Evolutionary conservation across 306 rosid species (phyloP), one percentile per base, ranked within the genome.

Genomic region (Astragalus membranaceus): DNA sequence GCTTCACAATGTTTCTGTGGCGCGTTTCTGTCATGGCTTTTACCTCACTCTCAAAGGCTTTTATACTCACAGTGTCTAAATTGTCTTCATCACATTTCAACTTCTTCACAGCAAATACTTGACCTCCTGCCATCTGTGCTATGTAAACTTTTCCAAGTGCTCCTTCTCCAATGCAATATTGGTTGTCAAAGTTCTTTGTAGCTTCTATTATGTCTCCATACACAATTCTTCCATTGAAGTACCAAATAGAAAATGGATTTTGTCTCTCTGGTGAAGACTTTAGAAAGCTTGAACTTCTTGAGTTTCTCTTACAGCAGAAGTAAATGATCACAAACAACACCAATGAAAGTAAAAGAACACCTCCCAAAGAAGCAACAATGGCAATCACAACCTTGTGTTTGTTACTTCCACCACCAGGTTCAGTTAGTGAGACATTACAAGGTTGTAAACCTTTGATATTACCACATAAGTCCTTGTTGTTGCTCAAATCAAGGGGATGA

Each of bases 101-200:
- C 77, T 56, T 84, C 44, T 84, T 84, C 9, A 84, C 77, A 1
- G 88, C 88, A 63, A 70, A 84, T n/a, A 84, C 77, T 70, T 78
- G 78, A 20, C 81, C 83, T 13, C 83, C 81, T 47, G 17, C 2
- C 75, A 81, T 36, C 61, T 20, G 70, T 0, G 73, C 85, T 61
- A 59, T 81, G 11, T 72, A 84, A 50, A 84, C 88, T 61, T 61
- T 84, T 3, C 82, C 85, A 0, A 83, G 44, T 5, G 77, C 79
- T 36, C 85, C 85, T 55, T 65, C 85, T 1, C 88, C 88, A 3
- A 84, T 61, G 77, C 83, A 84, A 20, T 60, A 74, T 14, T 23
- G 15, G 35, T 75, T 44, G 41, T 80, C 83, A 4, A 84, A 84
- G 15, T 72, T 77, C 9, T 80, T 64, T 2, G 84, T 81, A 8